Base-by-base conservation (phyloP, 2,329 filamentous ascomycete genomes). In the Trichoderma breve region DNA sequence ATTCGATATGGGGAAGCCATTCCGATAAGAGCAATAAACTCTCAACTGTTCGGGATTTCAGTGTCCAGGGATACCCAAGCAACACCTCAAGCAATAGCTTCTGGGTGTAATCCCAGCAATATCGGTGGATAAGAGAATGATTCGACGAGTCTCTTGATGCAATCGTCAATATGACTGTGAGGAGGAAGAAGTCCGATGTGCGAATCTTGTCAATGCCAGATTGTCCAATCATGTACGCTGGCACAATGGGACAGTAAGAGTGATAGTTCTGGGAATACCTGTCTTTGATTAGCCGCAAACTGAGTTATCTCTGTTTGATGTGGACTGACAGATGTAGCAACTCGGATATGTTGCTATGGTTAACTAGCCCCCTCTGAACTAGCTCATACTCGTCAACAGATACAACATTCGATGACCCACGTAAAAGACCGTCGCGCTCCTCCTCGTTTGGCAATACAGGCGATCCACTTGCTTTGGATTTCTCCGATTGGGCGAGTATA, bases 241-340 rank as follows among this genome's bases (percentile, higher is more conserved):
- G 65, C 6, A 68, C 65, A 60, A 68, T 68, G 2, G 65, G 65
- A 26, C 51, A 68, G 14, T 68, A 68, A 39, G 65, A 34, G 24
- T 68, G 65, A 32, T 68, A 68, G 26, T 60, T 68, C 12, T 32
- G 26, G 4, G 53, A 47, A 26, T 60, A 68, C 15, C 65, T 68
- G 9, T 14, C 18, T 15, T 24, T 2, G 12, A 60, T 60, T 18
- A 47, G 53, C 18, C 18, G 18, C 6, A 18, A 30, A 24, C 26
- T 6, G 11, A 21, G 8, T 21, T 18, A 24, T 28, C 34, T 30
- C 24, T 36, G 6, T 24, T 53, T 36, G 4, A 32, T 18, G 47
- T 5, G 21, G 47, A 66, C 63, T 26, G 43, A 66, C 63, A 66
- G 47, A 3, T 32, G 24, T 3, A 68, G 8, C 4, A 60, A 47